Base-by-base conservation (phyloP, 768 basidiomycete genomes). In the Cubamyces lactineus region DNA sequence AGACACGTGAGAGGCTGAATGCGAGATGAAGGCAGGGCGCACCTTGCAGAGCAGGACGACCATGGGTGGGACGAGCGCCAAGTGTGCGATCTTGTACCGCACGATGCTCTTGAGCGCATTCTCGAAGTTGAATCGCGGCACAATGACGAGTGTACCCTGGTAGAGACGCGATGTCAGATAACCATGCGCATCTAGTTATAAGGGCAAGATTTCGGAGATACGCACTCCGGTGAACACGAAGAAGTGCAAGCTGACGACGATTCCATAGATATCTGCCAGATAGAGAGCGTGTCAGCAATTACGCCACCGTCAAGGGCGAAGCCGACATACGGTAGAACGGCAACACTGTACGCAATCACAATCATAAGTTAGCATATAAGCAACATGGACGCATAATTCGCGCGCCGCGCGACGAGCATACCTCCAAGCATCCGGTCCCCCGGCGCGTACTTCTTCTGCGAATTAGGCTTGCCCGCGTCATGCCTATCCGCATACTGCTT, bases 351-450 rank as follows among this genome's bases (percentile, higher is more conserved):
- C 12, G 8, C 26, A 2, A 51, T 28, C 28, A 7, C 28, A 7
- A 28, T 28, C 28, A 9, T 2, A 21, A 15, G 47, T 61, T 19
- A 66, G 57, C 21, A 42, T 26, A 34, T 30, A 6, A 16, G 24
- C 26, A 38, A n/a, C 24, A 3, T 42, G 30, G 42, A 49, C 12
- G 34, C 28, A 40, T 26, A 28, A 4, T 8, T 1, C 5, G 9
- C 9, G 34, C 34, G 47, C 5, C 12, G 8, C 23, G 16, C 42
- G 42, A 26, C 19, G 5, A 23, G 68, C 77, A 23, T 50, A 87
- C 87, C 85, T 71, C 78, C 86, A 53, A 82, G 77, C 11, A 82
- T 81, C 7, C 85, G 75, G 68, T 90, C 88, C 4, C 88, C 87
- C 3, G 84, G 79, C 30, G 75, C 76, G 63, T 64, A 58, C 49